Evolutionary conservation across 2,329 filamentous ascomycete genomes (phyloP), one percentile per base, ranked within the genome.

Genomic region (Aspergillus ustus): DNA sequence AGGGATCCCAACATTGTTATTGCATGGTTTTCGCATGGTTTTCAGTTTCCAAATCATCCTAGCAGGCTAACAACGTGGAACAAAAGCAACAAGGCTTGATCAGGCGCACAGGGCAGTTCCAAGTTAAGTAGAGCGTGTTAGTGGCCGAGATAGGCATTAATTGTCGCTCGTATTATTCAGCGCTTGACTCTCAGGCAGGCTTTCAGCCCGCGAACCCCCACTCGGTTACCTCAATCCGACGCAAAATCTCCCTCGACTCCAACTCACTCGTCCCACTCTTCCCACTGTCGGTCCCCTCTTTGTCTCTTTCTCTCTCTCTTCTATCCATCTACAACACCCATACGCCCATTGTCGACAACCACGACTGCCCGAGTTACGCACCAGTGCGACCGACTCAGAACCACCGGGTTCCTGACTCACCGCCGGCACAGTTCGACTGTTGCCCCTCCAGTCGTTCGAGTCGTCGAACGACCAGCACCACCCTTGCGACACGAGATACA

Each of bases 191-290:
- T n/a, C 25, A 4, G 25, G 3, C 25, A 25, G 25, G 34, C 34
- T 40, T 40, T 40, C 34, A 40, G 34, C 31, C 31, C 31, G 31
- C 34, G 11, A 43, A 45, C 31, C 51, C 57, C 57, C 57, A 53
- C 54, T 40, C 37, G 45, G 40, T 37, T 45, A 59, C 57, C 50
- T 59, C 51, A 59, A 53, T 59, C 43, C 57, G 19, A 49, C 51
- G 44, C 50, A 59, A 59, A 59, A 49, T 59, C 58, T 59, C 54
- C 54, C 63, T 49, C 54, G 37, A 56, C 25, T 57, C 60, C 52
- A 52, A 60, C 59, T 48, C 59, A 31, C 48, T 62, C 46, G 45
- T 60, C 59, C 57, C 56, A 58, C 57, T 54, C 25, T 52, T 31
- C 62, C 37, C 46, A 52, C 53, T 44, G 28, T 37, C 31, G 19